Base-by-base conservation (phyloP, 345 rosid genomes). In the Leavenworthia alabamica region DNA sequence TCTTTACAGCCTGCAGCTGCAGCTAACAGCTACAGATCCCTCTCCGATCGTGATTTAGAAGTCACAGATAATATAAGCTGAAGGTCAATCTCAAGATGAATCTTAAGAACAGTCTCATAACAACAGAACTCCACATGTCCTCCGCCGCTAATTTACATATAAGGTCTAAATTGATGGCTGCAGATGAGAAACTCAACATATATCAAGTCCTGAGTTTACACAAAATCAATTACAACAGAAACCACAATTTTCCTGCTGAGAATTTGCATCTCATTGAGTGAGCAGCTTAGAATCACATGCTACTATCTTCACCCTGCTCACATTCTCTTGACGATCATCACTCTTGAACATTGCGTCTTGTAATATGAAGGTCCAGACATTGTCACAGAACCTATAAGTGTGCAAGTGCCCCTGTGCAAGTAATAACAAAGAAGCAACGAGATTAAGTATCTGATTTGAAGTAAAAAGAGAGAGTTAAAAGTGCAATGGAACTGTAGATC, bases 301-400 rank as follows among this genome's bases (percentile, higher is more conserved):
- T 14, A 93, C 96, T 66, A 93, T 93, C 78, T 93, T 93, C 62
- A 93, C 97, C 36, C 78, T 81, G 39, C 87, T 73, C 4, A 94
- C 95, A 45, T 3, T 53, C 82, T 94, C 96, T 48, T 16, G 79
- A 13, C 67, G 17, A 0, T 88, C 99, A 4, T 94, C 96, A 16
- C 27, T 70, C 81, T 90, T 90, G 73, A 94, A 90, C 62, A 20
- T 0, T 0, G 90, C 96, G 43, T 79, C 66, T 66, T 84, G 96
- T 64, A 94, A 74, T 73, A 94, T 90, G 82, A 94, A 94, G 42
- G 99, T 94, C 99, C 99, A 94, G 11, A 94, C 96, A 22, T 88
- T 88, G 92, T 94, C 99, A 64, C 99, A 90, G 83, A 89, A 93
- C 76, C 99, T 84, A 76, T 93, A 93, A 9, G 96, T 93, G 80